phyloP scores from a whole-genome alignment of 2,329 filamentous ascomycete species.

The Nectriaceae sp. region DNA sequence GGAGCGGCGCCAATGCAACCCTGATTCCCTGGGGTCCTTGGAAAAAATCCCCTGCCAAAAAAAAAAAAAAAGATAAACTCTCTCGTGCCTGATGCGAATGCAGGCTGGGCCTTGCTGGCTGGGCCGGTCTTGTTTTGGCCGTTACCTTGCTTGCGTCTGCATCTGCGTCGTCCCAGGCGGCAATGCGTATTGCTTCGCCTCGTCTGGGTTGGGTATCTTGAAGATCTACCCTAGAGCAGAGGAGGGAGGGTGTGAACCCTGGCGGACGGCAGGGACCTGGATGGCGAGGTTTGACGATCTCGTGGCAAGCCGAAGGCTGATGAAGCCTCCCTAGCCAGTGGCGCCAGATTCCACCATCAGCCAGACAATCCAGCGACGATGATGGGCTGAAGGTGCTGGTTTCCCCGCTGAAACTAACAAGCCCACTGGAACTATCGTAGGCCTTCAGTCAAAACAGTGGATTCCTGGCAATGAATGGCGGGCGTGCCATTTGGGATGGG shows the following conservation, averaged over 20 bases:
- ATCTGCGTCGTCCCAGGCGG: background rate
- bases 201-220: background rate
- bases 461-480: too few relatives aligned
- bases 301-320: background rate
- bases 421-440: too few relatives aligned
- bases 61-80: background rate
- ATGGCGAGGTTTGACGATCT: background rate
- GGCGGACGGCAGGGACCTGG: background rate
- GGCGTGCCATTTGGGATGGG: slow-evolving; percentile 20
- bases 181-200: background rate
- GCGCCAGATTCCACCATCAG: too few relatives aligned
- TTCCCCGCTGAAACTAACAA: background rate
- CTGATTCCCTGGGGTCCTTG: too few relatives aligned
- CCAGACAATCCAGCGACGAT: background rate
- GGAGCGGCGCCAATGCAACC: background rate
- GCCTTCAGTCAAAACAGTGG: too few relatives aligned
- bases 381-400: background rate
- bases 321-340: too few relatives aligned
- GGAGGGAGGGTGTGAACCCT: background rate
- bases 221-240: background rate
- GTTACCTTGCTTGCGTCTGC: too few relatives aligned
- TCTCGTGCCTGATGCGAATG: background rate
- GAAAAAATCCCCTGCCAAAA: background rate
- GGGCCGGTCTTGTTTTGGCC: too few relatives aligned
- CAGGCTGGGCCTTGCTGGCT: background rate